Conservation (phyloP, 2,329 filamentous ascomycete genomes). For the Colletotrichum tropicale region DNA sequence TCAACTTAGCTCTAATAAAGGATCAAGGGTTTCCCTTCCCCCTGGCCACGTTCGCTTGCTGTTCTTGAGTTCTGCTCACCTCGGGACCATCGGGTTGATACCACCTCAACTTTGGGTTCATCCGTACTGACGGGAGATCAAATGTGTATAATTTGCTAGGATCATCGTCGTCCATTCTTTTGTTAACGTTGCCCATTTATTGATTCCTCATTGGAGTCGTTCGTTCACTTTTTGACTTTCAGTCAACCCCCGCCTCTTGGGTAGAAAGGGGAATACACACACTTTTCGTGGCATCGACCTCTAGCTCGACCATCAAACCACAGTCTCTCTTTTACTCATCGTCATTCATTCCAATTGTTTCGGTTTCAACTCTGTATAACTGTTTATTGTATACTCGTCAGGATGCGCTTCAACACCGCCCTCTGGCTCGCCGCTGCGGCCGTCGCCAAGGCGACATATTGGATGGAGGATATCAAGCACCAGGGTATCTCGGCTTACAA, state of each 20-base stretch:
- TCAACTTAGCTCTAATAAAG: neutral
- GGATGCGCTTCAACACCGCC: slow-evolving; percentile 18
- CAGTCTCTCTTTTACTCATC: neutral
- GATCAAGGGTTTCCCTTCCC: neutral
- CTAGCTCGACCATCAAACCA: neutral
- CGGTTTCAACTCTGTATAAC: neutral
- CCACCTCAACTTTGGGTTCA: neutral
- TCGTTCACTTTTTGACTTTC: neutral
- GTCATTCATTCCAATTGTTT: neutral
- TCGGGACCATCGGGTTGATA: neutral
- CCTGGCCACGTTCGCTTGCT: neutral
- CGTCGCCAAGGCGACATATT: slow-evolving; percentile 31
- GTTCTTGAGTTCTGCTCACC: neutral
- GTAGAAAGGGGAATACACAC: neutral
- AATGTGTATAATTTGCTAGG: neutral
- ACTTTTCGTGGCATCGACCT: neutral
- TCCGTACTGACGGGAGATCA: neutral
- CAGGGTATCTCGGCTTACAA: slow-evolving; percentile 54
- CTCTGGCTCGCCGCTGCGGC: slow-evolving; percentile 17
- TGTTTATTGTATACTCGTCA: neutral
- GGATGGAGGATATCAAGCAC: slow-evolving; percentile 50
- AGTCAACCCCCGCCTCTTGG: neutral
- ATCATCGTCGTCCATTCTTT: neutral
- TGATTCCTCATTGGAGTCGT: neutral
- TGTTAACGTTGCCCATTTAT: neutral